Conservation (phyloP, 306 rosid genomes). For the apple (Malus domestica) region ASM211411v1 NC_041791.1:28328001-28328500, state of each 20-base stretch:
- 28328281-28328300: neutral
- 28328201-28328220: neutral
- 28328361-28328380: rapidly evolving
- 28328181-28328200: neutral
- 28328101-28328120: neutral
- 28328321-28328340: neutral
- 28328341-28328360: too few relatives aligned
- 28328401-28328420: too few relatives aligned
- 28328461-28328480: rapidly evolving
- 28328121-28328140: neutral
- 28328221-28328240: neutral
- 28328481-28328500: too few relatives aligned
- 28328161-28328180: neutral
- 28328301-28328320: neutral
- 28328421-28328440: rapidly evolving
- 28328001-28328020: neutral
- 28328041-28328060: neutral
- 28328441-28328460: rapidly evolving
- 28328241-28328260: neutral
- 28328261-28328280: neutral
- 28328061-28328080: neutral
- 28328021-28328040: neutral
- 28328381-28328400: rapidly evolving
- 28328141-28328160: neutral
- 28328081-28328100: neutral